A percentile compares a stretch with the other conserved stretches of the same genome.
Evolutionary conservation across 2,329 filamentous ascomycete genomes (phyloP).

Genomic region (Zasmidium citrigriseum): DNA sequence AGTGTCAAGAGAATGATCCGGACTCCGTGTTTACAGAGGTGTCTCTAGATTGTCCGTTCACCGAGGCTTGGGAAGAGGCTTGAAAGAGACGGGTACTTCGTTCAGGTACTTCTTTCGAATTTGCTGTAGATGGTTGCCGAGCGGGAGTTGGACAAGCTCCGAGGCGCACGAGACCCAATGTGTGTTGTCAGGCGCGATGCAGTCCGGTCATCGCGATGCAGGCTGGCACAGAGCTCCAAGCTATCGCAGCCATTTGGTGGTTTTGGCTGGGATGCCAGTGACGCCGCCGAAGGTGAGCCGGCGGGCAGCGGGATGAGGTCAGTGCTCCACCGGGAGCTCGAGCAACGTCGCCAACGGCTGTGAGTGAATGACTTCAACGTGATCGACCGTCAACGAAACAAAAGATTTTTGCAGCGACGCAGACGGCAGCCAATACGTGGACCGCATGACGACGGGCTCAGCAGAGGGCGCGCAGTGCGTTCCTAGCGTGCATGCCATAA

Average conservation of each 20-base stretch:
- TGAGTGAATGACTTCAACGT: neutral
- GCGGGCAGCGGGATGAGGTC: neutral
- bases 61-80: neutral
- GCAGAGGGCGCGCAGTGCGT: neutral
- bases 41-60: too few relatives aligned
- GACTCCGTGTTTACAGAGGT: too few relatives aligned
- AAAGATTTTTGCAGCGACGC: too few relatives aligned
- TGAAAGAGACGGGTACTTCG: neutral
- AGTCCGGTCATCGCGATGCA: neutral
- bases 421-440: neutral
- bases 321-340: neutral
- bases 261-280: neutral
- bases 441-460: neutral
- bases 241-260: neutral
- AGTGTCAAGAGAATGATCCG: too few relatives aligned
- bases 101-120: neutral
- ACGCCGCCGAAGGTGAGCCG: neutral
- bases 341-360: neutral
- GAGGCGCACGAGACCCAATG: conserved; percentile 2
- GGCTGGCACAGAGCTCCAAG: neutral
- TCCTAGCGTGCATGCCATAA: conserved; percentile 7
- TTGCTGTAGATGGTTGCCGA: neutral
- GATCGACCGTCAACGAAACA: too few relatives aligned
- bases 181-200: conserved; percentile 4
- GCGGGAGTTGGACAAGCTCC: neutral